Percentiles rank a stretch among this genome's conserved stretches.
Evolutionary conservation across 345 rosid species (phyloP).

Genomic region (Eucalyptus curtisii): DNA sequence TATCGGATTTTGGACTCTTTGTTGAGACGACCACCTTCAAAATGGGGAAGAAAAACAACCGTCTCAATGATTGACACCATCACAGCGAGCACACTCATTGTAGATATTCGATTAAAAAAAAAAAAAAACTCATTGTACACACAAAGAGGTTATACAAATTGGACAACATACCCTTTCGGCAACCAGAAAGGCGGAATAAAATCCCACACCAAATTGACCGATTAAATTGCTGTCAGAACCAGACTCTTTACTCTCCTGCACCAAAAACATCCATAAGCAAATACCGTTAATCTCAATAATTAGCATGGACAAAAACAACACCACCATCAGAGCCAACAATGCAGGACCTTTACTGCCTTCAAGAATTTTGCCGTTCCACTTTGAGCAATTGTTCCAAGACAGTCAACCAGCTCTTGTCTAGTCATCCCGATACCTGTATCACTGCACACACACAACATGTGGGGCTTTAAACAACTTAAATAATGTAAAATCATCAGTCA

Average conservation of each 20-base stretch:
- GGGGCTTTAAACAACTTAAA: not conserved
- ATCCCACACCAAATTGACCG: slow-evolving; percentile 99
- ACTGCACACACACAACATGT: slow-evolving; percentile 18
- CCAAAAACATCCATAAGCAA: not conserved
- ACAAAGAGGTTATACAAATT: not conserved
- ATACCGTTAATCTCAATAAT: not conserved
- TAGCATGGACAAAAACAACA: not conserved
- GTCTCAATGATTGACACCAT: not conserved
- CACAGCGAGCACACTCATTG: not conserved
- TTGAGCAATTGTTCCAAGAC: slow-evolving; percentile 97
- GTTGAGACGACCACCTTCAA: slow-evolving; percentile 75
- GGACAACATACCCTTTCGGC: slow-evolving; percentile 53
- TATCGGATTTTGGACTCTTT: slow-evolving; percentile 87
- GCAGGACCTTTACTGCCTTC: slow-evolving; percentile 73
- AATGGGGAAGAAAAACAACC: not conserved
- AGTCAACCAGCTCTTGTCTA: slow-evolving; percentile 79
- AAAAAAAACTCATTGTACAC: not conserved
- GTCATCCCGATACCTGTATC: slow-evolving; percentile 98
- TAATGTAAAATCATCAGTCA: not conserved
- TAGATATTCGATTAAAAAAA: not conserved
- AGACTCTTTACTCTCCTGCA: slow-evolving; percentile 86
- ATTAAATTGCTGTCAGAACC: slow-evolving; percentile 77
- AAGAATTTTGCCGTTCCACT: slow-evolving; percentile 98
- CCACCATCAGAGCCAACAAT: not conserved
- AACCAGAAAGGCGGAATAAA: slow-evolving; percentile 92